Base-by-base conservation (phyloP, 306 rosid species). In the Cercis canadensis region DNA sequence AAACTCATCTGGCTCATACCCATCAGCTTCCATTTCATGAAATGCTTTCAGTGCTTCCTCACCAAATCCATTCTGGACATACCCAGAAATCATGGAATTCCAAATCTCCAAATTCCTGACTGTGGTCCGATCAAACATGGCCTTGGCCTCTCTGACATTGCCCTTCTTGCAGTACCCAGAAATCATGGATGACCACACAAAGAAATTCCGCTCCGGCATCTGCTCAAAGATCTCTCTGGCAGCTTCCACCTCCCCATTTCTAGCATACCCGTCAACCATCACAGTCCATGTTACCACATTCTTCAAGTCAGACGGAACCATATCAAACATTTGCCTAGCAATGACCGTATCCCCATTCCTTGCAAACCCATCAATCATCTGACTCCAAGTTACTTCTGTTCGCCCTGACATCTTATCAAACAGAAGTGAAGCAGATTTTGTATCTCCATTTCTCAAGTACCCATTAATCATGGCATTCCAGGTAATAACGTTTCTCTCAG, bases 11-110 rank as follows among this genome's bases (percentile, higher is more conserved):
- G 87, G 87, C 62, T 84, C 73, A 73, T 70, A 84, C 55, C 94
- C 90, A 55, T 82, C 79, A 0, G 45, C 74, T 70, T 56, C 62
- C 94, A 88, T 86, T 54, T 70, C 60, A 36, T 61, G 75, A 73
- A 88, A 86, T 62, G 83, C 69, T 24, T 58, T 53, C 55, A 87
- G 21, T 68, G 94, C 94, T 78, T 80, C 88, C 75, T 84, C 80
- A 2, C 80, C 64, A 57, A 71, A 82, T 21, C 87, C 96, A 49
- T 90, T 90, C 50, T 84, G 90, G 0, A 74, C 90, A 43, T 82
- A 86, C n/a, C 96, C 96, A 44, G 90, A 80, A 72, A 90, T 84
- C 85, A 87, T 76, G 14, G 96, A 82, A 70, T 87, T 90, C 94
- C 94, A 90, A 41, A 84, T 81, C 79, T 86, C 92, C 74, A 90